These are phyloP conservation scores for Triticum dicoccoides DNA, from an alignment of 176 grass and related monocot species.

Conservation along the genomic window DNA sequence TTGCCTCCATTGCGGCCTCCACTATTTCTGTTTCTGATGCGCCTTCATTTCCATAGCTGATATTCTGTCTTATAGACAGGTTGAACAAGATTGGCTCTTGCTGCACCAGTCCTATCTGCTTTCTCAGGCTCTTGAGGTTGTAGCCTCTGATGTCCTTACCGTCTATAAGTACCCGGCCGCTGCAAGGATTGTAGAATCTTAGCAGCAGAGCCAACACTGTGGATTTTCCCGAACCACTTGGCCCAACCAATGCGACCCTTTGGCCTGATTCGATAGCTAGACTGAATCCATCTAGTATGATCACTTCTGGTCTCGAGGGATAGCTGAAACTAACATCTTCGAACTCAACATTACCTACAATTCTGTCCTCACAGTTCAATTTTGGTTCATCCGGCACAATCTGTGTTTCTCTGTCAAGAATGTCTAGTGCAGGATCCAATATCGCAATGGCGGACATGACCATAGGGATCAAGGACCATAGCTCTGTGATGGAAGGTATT, in stretches of 20 bases:
- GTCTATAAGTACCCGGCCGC: slow-evolving; percentile 40
- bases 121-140: slow-evolving; percentile 48
- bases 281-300: slow-evolving; percentile 44
- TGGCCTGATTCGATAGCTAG: slow-evolving; percentile 42
- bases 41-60: slow-evolving; percentile 46
- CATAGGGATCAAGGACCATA: slow-evolving; percentile 63
- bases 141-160: slow-evolving; percentile 44
- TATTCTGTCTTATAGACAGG: slow-evolving; percentile 52
- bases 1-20: slow-evolving; percentile 52
- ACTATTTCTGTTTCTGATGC: slow-evolving; percentile 36
- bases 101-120: slow-evolving; percentile 53
- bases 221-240: slow-evolving; percentile 63
- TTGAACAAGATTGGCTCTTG: slow-evolving; percentile 58
- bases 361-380: neutral
- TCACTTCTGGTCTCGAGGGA: slow-evolving; percentile 49
- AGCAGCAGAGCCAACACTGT: slow-evolving; percentile 52
- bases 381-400: slow-evolving; percentile 52
- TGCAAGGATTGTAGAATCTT: slow-evolving; percentile 59
- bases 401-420: slow-evolving; percentile 53
- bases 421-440: slow-evolving; percentile 51
- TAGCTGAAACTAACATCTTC: slow-evolving; percentile 51
- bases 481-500: slow-evolving; percentile 60
- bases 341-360: slow-evolving; percentile 45
- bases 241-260: slow-evolving; percentile 53
- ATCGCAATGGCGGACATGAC: slow-evolving; percentile 52